phyloP scores from a whole-genome alignment of 805 yeast genomes.

The Saturnispora silvae region DNA sequence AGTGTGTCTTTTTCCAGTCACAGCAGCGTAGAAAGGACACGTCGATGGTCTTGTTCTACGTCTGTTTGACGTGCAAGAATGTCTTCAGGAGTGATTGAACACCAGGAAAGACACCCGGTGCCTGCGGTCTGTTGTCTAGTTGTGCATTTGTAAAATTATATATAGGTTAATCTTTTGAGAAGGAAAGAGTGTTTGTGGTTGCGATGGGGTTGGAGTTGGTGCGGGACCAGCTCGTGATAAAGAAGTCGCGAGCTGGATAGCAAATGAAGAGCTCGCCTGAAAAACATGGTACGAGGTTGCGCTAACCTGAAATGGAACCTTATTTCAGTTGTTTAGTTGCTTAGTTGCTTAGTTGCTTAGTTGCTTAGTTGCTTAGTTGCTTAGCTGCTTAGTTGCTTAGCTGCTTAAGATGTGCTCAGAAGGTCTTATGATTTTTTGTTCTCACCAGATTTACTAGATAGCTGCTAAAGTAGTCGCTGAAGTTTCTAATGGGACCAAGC shows the following conservation, averaged over 20 bases:
- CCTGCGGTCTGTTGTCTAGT: background rate
- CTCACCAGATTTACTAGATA: too few species aligned
- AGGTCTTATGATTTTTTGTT: too few species aligned
- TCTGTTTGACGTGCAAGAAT: constrained; percentile 77
- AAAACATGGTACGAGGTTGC: too few species aligned
- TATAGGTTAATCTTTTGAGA: background rate
- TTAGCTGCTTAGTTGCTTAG: too few species aligned
- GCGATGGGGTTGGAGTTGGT: background rate
- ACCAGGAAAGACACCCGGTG: background rate
- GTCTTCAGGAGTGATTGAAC: constrained; percentile 35
- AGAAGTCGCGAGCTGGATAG: background rate
- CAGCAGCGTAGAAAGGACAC: constrained; percentile 95
- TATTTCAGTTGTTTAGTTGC: too few species aligned
- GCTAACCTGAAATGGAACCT: too few species aligned
- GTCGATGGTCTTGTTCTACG: constrained; percentile 88
- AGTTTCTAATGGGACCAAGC: too few species aligned
- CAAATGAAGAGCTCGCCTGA: too few species aligned
- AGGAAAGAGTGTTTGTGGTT: background rate
- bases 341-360: too few species aligned
- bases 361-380: too few species aligned
- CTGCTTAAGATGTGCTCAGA: too few species aligned
- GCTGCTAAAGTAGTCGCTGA: too few species aligned
- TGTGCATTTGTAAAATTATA: background rate
- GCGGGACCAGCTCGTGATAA: background rate
- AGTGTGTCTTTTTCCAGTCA: constrained; percentile 93